phyloP scores from a whole-genome alignment of 1,139 yeast genomes.

The Geotrichum restrictum region DNA sequence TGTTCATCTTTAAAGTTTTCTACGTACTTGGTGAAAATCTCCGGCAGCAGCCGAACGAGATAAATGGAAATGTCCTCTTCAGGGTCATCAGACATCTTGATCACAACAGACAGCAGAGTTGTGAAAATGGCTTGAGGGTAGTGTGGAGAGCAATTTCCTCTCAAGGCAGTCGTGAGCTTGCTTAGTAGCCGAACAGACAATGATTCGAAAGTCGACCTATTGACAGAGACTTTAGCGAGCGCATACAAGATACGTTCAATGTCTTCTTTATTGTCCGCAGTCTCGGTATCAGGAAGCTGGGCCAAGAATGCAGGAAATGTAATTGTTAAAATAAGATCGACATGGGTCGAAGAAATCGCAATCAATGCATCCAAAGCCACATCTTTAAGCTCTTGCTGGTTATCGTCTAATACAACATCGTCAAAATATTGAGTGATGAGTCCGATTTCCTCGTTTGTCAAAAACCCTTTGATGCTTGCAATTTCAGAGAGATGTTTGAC shows the following conservation, averaged over 20 bases:
- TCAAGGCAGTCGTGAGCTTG: slow-evolving; percentile 29
- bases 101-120: slow-evolving; percentile 27
- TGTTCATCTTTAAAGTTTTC: slow-evolving; percentile 11
- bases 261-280: slow-evolving; percentile 23
- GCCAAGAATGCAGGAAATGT: slow-evolving; percentile 60
- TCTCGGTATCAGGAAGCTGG: slow-evolving; percentile 45
- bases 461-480: slow-evolving; percentile 46
- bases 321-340: slow-evolving; percentile 51
- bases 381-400: slow-evolving; percentile 33
- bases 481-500: slow-evolving; percentile 60
- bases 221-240: slow-evolving; percentile 36
- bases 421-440: slow-evolving; percentile 64
- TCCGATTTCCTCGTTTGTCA: slow-evolving; percentile 53
- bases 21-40: slow-evolving; percentile 18
- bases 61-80: slow-evolving; percentile 21
- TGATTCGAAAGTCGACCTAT: slow-evolving; percentile 36
- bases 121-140: slow-evolving; percentile 29
- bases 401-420: slow-evolving; percentile 53
- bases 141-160: slow-evolving; percentile 15
- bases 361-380: slow-evolving; percentile 53
- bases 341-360: slow-evolving; percentile 44
- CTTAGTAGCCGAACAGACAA: slow-evolving; percentile 37
- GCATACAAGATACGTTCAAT: slow-evolving; percentile 29
- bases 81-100: slow-evolving; percentile 23
- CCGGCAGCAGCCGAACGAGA: slow-evolving; percentile 17